Evolutionary conservation across 805 yeast species (phyloP).

Genomic region (Ogataea populi-albae): DNA sequence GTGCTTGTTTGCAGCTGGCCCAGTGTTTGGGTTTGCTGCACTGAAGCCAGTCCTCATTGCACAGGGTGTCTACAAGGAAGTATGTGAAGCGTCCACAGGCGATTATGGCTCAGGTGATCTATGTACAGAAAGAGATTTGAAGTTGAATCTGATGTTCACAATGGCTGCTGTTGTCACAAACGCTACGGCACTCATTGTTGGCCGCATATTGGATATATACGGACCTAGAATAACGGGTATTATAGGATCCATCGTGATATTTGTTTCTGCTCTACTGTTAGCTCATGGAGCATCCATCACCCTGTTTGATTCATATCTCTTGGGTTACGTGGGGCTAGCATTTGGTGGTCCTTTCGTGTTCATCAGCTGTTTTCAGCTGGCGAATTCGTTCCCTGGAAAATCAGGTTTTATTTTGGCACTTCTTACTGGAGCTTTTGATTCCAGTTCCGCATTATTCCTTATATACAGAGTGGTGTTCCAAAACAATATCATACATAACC

Average conservation of each 20-base stretch:
- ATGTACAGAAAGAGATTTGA: constrained; percentile 79
- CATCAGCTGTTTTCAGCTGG: constrained; percentile 84
- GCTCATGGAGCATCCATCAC: constrained; percentile 23
- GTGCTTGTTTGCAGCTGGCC: constrained; percentile 92
- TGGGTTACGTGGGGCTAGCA: constrained; percentile 75
- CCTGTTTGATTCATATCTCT: constrained; percentile 59
- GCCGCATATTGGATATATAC: constrained; percentile 67
- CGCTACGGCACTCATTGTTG: constrained; percentile 78
- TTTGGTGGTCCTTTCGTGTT: constrained; percentile 93
- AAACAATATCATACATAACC: constrained; percentile 30
- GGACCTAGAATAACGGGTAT: constrained; percentile 83
- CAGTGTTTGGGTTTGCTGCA: constrained; percentile 95
- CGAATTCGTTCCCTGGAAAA: constrained; percentile 78
- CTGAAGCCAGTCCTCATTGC: constrained; percentile 74
- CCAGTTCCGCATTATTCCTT: constrained; percentile 85
- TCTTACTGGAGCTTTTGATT: constrained; percentile 90
- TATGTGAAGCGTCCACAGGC: constrained; percentile 41
- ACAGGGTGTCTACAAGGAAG: constrained; percentile 71
- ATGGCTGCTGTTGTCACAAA: constrained; percentile 86
- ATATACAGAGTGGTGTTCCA: constrained; percentile 67
- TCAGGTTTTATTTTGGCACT: constrained; percentile 81
- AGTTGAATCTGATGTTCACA: constrained; percentile 79
- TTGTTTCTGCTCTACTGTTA: constrained; percentile 47
- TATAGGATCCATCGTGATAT: constrained; percentile 61
- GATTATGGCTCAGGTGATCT: constrained; percentile 5